Evolutionary conservation across 2,329 filamentous ascomycete genomes (phyloP), one percentile per base, ranked within the genome.

Genomic region (Colletotrichum lupini): DNA sequence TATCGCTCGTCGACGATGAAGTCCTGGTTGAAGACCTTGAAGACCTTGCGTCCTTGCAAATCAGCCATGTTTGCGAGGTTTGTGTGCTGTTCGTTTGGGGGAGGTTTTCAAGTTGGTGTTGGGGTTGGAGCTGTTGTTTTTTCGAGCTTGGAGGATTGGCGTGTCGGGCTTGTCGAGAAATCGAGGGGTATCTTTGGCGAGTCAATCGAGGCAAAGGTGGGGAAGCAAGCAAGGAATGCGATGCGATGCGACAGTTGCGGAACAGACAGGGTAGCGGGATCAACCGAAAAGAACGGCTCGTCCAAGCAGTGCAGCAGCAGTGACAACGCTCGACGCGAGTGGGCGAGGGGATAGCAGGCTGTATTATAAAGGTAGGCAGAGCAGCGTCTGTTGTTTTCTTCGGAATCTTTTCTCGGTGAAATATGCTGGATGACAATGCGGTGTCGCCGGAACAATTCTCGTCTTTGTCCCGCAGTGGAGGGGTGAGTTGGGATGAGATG

Each of bases 11-110:
- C 97, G 81, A 98, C 97, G 79, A 98, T 92, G 82, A 99, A 99
- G 87, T 99, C 97, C 82, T 99, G 97, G 89, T 98, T 98, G 87
- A 99, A 99, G 83, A 99, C 95, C 92, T 97, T 98, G 90, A 98
- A 98, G 84, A 96, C 91, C 90, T 98, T 98, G 85, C 95, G 93
- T 81, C 84, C 82, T 77, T 85, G 80, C 57, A 85, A 81, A 72
- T 85, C 83, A 71, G 80, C 77, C 84, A 85, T 85, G 78, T 72
- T 78, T 77, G 66, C 61, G 58, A 62, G 16, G 28, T 53, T 49
- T 26, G 49, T 59, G 56, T 19, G 37, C 37, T 53, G 19, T 8
- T 26, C 4, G 16, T 37, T 42, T 42, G 37, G 37, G 16, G 5
- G 19, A 9, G 46, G 46, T 35, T 58, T 56, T 49, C 42, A 66